Evolutionary conservation across 1,284 basidiomycete species (phyloP).

Genomic region (Boletus sp.): DNA sequence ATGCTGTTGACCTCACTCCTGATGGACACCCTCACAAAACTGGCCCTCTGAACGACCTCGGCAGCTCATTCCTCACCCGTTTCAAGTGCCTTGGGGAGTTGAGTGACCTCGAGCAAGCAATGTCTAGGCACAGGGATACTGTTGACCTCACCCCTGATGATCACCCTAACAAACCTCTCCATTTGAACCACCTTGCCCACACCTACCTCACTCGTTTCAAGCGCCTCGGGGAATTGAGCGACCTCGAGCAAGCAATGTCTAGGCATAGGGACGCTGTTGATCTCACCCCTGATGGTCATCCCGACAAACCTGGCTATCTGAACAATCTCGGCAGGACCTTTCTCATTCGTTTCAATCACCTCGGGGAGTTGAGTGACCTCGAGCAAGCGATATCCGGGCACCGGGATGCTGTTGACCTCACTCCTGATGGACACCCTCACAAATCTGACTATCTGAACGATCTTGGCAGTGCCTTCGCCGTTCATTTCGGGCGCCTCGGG

Average conservation of each 20-base stretch:
- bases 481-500: background rate
- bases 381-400: background rate
- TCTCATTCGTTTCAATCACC: background rate
- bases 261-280: background rate
- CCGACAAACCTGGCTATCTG: background rate
- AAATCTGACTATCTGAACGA: background rate
- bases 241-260: slow-evolving; percentile 2
- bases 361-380: background rate
- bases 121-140: background rate
- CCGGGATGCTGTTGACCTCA: background rate
- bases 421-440: no score
- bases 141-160: background rate
- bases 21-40: background rate
- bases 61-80: background rate
- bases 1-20: background rate
- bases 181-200: background rate
- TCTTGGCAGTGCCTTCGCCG: background rate
- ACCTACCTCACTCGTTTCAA: background rate
- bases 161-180: background rate
- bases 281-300: background rate
- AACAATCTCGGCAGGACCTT: background rate
- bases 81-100: background rate
- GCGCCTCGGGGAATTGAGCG: background rate
- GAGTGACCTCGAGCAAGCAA: background rate
- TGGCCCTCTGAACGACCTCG: background rate